phyloP scores from a whole-genome alignment of 2,329 filamentous ascomycete genomes.

The Sarocladium strictum region DNA sequence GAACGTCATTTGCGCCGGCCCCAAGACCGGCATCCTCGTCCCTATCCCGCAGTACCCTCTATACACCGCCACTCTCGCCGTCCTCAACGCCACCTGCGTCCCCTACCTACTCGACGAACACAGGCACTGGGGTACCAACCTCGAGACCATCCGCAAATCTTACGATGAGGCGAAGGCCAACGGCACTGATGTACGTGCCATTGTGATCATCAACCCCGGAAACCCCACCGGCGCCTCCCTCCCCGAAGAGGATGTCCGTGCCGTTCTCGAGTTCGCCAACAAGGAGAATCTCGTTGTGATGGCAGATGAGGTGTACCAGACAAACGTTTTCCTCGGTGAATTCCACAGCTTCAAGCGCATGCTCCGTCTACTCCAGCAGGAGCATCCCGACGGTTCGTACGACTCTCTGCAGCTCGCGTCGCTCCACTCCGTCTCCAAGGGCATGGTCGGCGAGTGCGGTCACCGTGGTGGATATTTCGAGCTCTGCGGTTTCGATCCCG shows the following conservation, averaged over 20 bases:
- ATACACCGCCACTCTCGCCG: slow-evolving; percentile 85
- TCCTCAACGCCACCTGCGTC: slow-evolving; percentile 81
- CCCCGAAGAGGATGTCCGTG: slow-evolving; percentile 68
- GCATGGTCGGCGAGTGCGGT: slow-evolving; percentile 97
- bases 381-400: slow-evolving; percentile 63
- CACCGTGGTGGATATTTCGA: slow-evolving; percentile 98
- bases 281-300: slow-evolving; percentile 83
- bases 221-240: slow-evolving; percentile 94
- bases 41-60: slow-evolving; percentile 98
- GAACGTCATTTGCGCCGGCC: slow-evolving; percentile 75
- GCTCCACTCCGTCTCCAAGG: slow-evolving; percentile 91
- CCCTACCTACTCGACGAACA: slow-evolving; percentile 91
- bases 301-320: slow-evolving; percentile 98
- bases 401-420: slow-evolving; percentile 84
- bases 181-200: slow-evolving; percentile 81
- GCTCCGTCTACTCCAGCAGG: slow-evolving; percentile 73
- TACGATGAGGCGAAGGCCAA: slow-evolving; percentile 68
- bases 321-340: slow-evolving; percentile 90
- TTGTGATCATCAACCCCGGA: slow-evolving; percentile 97
- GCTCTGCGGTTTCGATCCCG: slow-evolving; percentile 78
- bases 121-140: slow-evolving; percentile 80
- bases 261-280: slow-evolving; percentile 80
- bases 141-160: slow-evolving; percentile 68
- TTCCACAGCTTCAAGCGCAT: slow-evolving; percentile 95
- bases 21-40: slow-evolving; percentile 77